phyloP scores from a whole-genome alignment of 2,329 filamentous ascomycete species.

The Fusarium foetens region DNA sequence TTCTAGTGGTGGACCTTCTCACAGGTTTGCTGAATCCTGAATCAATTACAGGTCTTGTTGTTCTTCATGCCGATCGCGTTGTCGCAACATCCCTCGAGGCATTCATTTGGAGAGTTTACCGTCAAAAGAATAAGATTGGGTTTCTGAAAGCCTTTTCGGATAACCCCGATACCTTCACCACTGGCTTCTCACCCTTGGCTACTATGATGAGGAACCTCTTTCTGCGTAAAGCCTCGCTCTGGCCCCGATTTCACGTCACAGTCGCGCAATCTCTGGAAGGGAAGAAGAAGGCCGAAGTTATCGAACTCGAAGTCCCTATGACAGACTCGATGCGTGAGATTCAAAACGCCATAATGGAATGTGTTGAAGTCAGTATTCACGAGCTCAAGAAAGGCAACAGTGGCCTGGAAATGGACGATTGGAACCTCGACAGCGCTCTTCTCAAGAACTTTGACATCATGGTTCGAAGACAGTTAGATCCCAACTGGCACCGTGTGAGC shows the following conservation, averaged over 20 bases:
- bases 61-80: slow-evolving; percentile 89
- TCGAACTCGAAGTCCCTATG: slow-evolving; percentile 96
- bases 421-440: slow-evolving; percentile 92
- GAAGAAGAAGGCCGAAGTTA: slow-evolving; percentile 93
- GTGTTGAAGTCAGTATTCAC: slow-evolving; percentile 92
- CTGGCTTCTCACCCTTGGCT: slow-evolving; percentile 86
- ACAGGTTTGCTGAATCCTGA: slow-evolving; percentile 84
- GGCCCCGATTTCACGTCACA: slow-evolving; percentile 91
- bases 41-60: slow-evolving; percentile 85
- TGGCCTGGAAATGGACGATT: slow-evolving; percentile 94
- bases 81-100: slow-evolving; percentile 90
- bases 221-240: slow-evolving; percentile 85
- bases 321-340: slow-evolving; percentile 93
- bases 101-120: slow-evolving; percentile 92
- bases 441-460: slow-evolving; percentile 92
- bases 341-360: slow-evolving; percentile 94
- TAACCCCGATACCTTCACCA: slow-evolving; percentile 88
- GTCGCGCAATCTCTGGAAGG: slow-evolving; percentile 92
- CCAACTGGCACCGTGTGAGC: slow-evolving; percentile 96
- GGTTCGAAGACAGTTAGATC: slow-evolving; percentile 88
- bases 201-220: slow-evolving; percentile 93
- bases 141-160: slow-evolving; percentile 98
- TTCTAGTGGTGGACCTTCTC: slow-evolving; percentile 91
- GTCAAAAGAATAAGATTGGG: slow-evolving; percentile 92
- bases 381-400: slow-evolving; percentile 93